phyloP scores from a whole-genome alignment of 208 protist species.

The Phytomonas francai region DNA sequence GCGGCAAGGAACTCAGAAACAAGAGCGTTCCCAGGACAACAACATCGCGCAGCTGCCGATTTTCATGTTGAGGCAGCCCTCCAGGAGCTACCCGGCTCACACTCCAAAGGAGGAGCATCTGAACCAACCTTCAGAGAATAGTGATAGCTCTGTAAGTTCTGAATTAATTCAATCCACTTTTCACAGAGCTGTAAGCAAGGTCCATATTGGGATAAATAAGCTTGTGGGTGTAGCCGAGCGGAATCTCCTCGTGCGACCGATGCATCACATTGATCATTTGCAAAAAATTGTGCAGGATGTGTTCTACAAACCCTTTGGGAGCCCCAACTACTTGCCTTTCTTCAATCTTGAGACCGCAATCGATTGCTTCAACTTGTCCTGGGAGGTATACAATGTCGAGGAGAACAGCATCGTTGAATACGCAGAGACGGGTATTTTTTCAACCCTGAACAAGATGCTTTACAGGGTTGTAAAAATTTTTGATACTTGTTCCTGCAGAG shows the following conservation, averaged over 20 bases:
- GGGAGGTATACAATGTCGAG: constrained; percentile 55
- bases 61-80: not conserved
- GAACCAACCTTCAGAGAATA: not conserved
- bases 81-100: not conserved
- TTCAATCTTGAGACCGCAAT: constrained; percentile 86
- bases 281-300: constrained; percentile 51
- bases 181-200: constrained; percentile 4
- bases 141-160: not conserved
- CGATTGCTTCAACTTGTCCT: constrained; percentile 85
- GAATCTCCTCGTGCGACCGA: constrained; percentile 41
- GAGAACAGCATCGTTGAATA: constrained; percentile 17
- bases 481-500: not conserved
- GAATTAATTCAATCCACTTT: not conserved
- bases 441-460: not conserved
- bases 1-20: not conserved
- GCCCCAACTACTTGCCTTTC: constrained; percentile 61
- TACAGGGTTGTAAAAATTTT: not conserved
- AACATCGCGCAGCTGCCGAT: not conserved
- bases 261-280: constrained; percentile 28
- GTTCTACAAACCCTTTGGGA: constrained; percentile 39
- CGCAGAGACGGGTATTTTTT: not conserved
- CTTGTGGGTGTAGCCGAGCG: constrained; percentile 33
- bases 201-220: constrained; percentile 20
- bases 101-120: not conserved
- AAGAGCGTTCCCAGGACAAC: not conserved